These are phyloP conservation scores for Lachancea thermotolerans DNA, from an alignment of 805 yeast species.

Conservation along the genomic window DNA sequence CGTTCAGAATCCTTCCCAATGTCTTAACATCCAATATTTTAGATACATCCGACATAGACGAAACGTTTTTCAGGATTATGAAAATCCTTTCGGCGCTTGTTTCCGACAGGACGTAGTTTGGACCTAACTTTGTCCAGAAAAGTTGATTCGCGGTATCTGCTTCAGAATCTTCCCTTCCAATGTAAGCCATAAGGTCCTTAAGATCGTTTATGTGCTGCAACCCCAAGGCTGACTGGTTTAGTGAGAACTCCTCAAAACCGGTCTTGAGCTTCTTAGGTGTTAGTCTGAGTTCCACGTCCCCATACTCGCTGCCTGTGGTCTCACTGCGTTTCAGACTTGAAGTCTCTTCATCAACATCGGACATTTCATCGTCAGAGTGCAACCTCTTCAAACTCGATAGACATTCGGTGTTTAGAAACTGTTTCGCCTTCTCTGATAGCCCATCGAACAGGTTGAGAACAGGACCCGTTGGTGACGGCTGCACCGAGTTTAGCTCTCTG, in stretches of 20 bases:
- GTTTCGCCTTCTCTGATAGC: slow-evolving; percentile 14
- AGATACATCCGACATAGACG: slow-evolving; percentile 10
- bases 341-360: background rate
- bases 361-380: background rate
- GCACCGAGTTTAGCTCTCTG: background rate
- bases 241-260: slow-evolving; percentile 14
- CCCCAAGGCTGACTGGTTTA: slow-evolving; percentile 19
- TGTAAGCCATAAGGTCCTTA: slow-evolving; percentile 6
- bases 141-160: background rate
- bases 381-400: background rate
- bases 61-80: background rate
- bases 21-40: slow-evolving; percentile 7
- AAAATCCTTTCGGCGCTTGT: slow-evolving; percentile 11
- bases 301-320: background rate
- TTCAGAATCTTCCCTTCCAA: slow-evolving; percentile 5
- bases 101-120: background rate
- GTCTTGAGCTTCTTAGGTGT: slow-evolving; percentile 15
- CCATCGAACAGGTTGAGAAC: slow-evolving; percentile 11
- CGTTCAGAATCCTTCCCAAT: slow-evolving; percentile 14
- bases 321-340: background rate
- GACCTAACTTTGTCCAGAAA: background rate
- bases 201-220: slow-evolving; percentile 21
- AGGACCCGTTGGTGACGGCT: background rate
- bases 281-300: background rate
- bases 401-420: slow-evolving; percentile 1